A percentile compares a stretch with the other conserved stretches of the same genome.
These are phyloP conservation scores for Pythium oligandrum DNA, from an alignment of 352 stramenopile genomes.

Conservation along the genomic window DNA sequence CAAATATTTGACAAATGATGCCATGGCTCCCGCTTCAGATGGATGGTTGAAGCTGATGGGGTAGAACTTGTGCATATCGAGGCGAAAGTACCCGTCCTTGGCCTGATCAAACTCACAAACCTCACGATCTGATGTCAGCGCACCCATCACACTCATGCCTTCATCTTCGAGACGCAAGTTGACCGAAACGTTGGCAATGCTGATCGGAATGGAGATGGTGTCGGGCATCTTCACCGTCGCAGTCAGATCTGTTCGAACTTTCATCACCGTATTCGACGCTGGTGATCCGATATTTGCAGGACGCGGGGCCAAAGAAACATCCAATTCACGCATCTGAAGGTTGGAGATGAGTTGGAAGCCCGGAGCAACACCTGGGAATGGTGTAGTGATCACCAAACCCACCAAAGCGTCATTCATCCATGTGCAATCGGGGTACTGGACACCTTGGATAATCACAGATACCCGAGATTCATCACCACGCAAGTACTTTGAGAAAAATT, in stretches of 20 bases:
- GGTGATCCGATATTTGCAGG: neutral
- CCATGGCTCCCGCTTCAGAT: conserved; percentile 41
- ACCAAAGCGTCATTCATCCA: conserved; percentile 64
- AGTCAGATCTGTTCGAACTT: conserved; percentile 58
- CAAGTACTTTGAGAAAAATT: conserved; percentile 72
- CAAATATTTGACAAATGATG: conserved; percentile 47
- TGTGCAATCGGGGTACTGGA: conserved; percentile 44
- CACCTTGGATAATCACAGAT: conserved; percentile 39
- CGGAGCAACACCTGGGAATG: conserved; percentile 49
- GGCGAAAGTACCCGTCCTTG: conserved; percentile 44
- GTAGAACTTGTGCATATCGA: conserved; percentile 76
- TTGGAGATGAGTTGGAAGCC: conserved; percentile 62
- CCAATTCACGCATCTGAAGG: conserved; percentile 64
- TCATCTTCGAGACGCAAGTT: conserved; percentile 44
- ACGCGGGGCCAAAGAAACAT: conserved; percentile 38
- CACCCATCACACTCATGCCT: conserved; percentile 29
- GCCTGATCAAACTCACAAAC: conserved; percentile 60
- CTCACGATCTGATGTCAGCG: conserved; percentile 48
- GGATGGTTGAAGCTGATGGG: conserved; percentile 40
- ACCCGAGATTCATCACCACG: conserved; percentile 49
- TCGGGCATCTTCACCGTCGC: conserved; percentile 68
- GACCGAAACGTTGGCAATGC: conserved; percentile 64
- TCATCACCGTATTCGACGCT: conserved; percentile 64
- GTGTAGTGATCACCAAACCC: conserved; percentile 53
- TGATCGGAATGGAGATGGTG: conserved; percentile 60